A percentile compares a stretch with the other conserved stretches of the same genome.
Conservation (phyloP, 2,329 filamentous ascomycete species). For the Alternaria sp. region DNA sequence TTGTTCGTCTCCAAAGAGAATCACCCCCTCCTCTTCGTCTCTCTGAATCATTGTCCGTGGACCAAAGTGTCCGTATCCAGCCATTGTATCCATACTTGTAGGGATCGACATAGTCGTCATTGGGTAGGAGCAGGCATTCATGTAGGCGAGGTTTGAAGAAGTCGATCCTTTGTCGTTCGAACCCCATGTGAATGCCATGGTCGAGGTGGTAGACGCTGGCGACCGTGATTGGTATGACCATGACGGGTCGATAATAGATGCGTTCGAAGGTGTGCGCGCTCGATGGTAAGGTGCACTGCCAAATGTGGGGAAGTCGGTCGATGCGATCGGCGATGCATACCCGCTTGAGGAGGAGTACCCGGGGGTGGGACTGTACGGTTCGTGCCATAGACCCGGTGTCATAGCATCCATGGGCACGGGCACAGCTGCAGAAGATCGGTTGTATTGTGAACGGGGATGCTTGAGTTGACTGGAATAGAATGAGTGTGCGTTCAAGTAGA, state of each 20-base stretch:
- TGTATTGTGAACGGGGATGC: constrained; percentile 18
- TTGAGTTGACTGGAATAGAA: constrained; percentile 27
- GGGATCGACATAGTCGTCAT: constrained; percentile 34
- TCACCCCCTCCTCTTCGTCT: constrained; percentile 47
- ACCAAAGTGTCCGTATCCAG: constrained; percentile 37
- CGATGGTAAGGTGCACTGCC: constrained; percentile 43
- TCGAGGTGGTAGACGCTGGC: constrained; percentile 46
- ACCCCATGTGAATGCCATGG: constrained; percentile 43
- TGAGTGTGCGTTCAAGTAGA: background rate
- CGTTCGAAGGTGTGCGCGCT: constrained; percentile 49
- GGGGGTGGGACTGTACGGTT: constrained; percentile 42
- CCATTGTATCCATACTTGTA: constrained; percentile 30
- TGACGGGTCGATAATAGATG: constrained; percentile 43
- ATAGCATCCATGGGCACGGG: constrained; percentile 30
- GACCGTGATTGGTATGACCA: constrained; percentile 46
- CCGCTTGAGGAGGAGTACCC: constrained; percentile 46
- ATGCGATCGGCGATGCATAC: constrained; percentile 41
- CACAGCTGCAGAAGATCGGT: constrained; percentile 24
- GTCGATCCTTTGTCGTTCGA: constrained; percentile 39
- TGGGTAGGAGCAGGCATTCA: constrained; percentile 32
- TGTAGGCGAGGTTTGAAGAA: constrained; percentile 35
- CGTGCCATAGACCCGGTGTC: constrained; percentile 32
- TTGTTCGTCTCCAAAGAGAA: constrained; percentile 47
- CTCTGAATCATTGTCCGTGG: constrained; percentile 46
- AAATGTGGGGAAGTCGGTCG: constrained; percentile 39